Base-by-base conservation (phyloP, 176 grass and related monocot species). In the Alloteropsis semialata region DNA sequence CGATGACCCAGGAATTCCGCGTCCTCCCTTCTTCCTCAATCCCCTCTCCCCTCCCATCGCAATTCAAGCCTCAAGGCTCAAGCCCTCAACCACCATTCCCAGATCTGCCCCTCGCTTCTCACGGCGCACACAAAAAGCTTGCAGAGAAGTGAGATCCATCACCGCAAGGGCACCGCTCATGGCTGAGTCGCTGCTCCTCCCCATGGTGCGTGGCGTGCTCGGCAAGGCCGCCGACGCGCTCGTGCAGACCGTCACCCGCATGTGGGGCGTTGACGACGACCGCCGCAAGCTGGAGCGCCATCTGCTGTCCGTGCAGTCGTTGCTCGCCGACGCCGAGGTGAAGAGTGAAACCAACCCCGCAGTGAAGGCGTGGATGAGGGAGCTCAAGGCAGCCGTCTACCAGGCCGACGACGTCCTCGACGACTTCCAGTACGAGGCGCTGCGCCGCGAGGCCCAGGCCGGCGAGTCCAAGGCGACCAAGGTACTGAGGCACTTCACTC, bases 341-440 rank as follows among this genome's bases (percentile, higher is more conserved):
- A 59, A 59, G 56, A 25, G 0, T 11, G 56, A 28, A 9, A 9
- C 56, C 24, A 3, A 3, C 56, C 56, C 0, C 22, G n/a, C 55
- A 9, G 55, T 57, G 2, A 57, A 12, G n/a, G n/a, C n/a, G n/a
- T 27, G 55, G 56, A 59, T 59, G 29, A 64, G 49, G 60, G 61
- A 67, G 4, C 77, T 80, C 45, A 54, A 0, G 45, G 15, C 77
- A 7, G 77, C 4, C 22, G 77, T 46, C 4, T 80, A 80, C 78
- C 53, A 61, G 58, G 58, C 58, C 27, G 58, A 61, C 58, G 58
- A 61, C 27, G 58, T 61, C 58, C 58, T 30, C 33, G 78, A 68
- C 15, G 33, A 38, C 33, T 68, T 80, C 63, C 33, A 3, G 4
- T 68, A 68, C 46, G 78, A 80, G 78, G 78, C 63, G 22, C 78